phyloP scores from a whole-genome alignment of 2,329 filamentous ascomycete genomes.

The Diaporthe australafricana region DNA sequence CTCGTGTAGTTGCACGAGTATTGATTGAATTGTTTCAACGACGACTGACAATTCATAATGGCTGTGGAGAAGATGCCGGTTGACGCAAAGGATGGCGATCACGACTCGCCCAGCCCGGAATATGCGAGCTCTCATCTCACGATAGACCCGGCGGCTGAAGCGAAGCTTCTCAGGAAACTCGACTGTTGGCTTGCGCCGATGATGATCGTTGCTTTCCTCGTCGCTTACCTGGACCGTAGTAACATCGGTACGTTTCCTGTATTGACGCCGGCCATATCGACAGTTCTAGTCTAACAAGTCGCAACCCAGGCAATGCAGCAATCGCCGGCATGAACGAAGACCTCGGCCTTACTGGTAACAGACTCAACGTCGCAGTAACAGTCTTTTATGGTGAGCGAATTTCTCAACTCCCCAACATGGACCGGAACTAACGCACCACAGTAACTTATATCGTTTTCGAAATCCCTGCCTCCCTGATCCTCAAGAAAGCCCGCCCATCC shows the following conservation, averaged over 20 bases:
- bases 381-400: conserved; percentile 64
- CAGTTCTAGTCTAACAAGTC: background rate
- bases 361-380: conserved; percentile 77
- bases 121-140: background rate
- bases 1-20: background rate
- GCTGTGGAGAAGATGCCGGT: background rate
- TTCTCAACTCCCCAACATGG: background rate
- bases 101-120: background rate
- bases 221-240: conserved; percentile 80
- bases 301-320: conserved; percentile 62
- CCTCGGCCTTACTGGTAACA: conserved; percentile 67
- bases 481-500: conserved; percentile 72
- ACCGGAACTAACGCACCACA: background rate
- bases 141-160: conserved; percentile 51
- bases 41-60: background rate
- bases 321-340: conserved; percentile 74
- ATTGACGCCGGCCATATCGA: background rate
- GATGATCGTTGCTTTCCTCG: conserved; percentile 77
- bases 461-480: conserved; percentile 72
- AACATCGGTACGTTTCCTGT: conserved; percentile 67
- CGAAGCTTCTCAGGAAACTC: conserved; percentile 71
- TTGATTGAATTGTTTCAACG: background rate
- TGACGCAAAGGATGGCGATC: background rate
- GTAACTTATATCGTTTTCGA: conserved; percentile 72
- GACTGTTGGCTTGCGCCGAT: conserved; percentile 74